A percentile compares a stretch with the other conserved stretches of the same genome.
Evolutionary conservation across 164 flowering plant genomes (phyloP).

Genomic region (Umbilicus rupestris): DNA sequence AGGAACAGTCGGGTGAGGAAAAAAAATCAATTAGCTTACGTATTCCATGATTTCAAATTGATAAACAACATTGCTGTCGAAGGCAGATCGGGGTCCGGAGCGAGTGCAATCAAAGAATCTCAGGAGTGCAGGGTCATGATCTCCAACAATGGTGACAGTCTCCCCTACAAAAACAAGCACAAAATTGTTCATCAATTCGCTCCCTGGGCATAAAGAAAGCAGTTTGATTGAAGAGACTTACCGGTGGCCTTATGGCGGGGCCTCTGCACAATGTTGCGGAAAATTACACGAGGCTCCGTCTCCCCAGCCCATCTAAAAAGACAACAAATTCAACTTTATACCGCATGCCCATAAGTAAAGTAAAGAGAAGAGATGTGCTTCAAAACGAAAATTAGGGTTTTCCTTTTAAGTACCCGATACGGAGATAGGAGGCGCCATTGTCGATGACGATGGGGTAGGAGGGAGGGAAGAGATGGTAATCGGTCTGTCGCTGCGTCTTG

Average conservation of each 20-base stretch:
- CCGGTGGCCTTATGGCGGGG: conserved; percentile 75
- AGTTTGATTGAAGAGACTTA: conserved; percentile 9
- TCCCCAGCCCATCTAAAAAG: conserved; percentile 69
- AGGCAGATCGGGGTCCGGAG: conserved; percentile 85
- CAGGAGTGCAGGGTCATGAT: conserved; percentile 76
- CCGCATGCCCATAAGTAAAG: no score
- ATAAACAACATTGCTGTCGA: conserved; percentile 84
- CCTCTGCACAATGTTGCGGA: conserved; percentile 71
- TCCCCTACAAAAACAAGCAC: conserved; percentile 51
- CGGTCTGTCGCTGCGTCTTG: conserved; percentile 37
- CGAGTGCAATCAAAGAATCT: conserved; percentile 95
- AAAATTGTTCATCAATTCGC: no score
- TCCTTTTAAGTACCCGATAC: conserved; percentile 43
- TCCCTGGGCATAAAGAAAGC: no score
- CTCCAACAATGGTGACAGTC: conserved; percentile 89
- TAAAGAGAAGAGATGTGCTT: background rate
- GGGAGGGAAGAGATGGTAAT: conserved; percentile 46
- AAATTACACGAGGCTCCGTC: conserved; percentile 48
- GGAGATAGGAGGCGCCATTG: conserved; percentile 70
- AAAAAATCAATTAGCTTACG: conserved; percentile 33
- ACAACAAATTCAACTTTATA: background rate
- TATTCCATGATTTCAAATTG: conserved; percentile 99
- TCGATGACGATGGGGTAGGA: conserved; percentile 59
- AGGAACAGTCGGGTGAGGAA: background rate
- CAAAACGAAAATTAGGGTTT: conserved; percentile 24